Evolutionary conservation across 108 stramenopile species (phyloP), one percentile per base, ranked within the genome.

Genomic region (Nannochloropsis granulata): DNA sequence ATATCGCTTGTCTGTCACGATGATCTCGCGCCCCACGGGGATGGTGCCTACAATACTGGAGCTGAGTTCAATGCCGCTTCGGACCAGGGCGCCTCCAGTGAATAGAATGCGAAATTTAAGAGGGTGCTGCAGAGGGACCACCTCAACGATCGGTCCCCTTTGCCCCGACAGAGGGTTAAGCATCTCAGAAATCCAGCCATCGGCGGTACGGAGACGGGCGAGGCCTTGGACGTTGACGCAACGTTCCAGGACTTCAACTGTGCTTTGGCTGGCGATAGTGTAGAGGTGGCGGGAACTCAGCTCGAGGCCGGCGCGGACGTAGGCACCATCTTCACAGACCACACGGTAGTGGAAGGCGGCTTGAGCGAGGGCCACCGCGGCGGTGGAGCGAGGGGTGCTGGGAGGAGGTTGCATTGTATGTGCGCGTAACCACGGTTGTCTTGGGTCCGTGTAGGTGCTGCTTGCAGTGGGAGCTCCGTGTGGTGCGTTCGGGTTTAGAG

Each of bases 101-200:
- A 92, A 82, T 2, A 82, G 84, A 0, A 95, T 92, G 13, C 91
- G 86, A 81, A 91, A 94, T 25, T 84, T 45, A 21, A 90, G 90
- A 8, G 95, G 94, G 13, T 90, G 85, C 34, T 94, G 92, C 84
- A 94, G 91, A 21, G 92, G 86, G 0, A 96, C 79, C 24, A 94
- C 93, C 79, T 92, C 89, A 10, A 91, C 90, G 44, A 96, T 88
- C 13, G 89, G 86, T 3, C 95, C 95, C 24, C 93, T 82, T 85
- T 95, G 93, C 24, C 95, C 94, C 10, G 90, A 89, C 12, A 94
- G 86, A 10, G 95, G 95, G 90, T 96, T 96, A 23, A 96, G 88
- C 56, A 85, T 92, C 90, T 95, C 93, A 19, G 93, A 94, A 82
- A 94, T 94, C 94, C 93, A 96, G 46, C 95, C 95, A 24, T 90